A percentile compares a stretch with the other conserved stretches of the same genome.
phyloP scores from a whole-genome alignment of 2,329 filamentous ascomycete genomes.

The Fusarium sp. region DNA sequence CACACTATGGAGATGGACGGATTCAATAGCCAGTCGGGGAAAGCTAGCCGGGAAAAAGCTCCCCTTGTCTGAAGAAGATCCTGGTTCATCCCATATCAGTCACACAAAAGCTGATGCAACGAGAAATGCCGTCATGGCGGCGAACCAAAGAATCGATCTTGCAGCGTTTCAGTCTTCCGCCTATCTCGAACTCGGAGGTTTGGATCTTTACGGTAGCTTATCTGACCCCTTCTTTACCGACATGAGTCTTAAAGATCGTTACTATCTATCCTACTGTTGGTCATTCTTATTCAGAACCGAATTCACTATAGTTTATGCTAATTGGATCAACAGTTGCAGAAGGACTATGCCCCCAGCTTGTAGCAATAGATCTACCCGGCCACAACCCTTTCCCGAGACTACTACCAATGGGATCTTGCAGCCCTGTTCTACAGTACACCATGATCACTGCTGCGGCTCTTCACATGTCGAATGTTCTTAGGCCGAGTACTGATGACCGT shows the following conservation, averaged over 20 bases:
- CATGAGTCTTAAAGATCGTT: not conserved
- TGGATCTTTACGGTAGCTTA: not conserved
- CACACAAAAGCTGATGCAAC: not conserved
- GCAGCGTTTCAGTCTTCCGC: accelerated
- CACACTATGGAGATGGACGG: constrained; percentile 9
- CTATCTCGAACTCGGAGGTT: not conserved
- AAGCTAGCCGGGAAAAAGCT: constrained; percentile 3
- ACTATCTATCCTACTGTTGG: constrained; percentile 20
- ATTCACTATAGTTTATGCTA: not conserved
- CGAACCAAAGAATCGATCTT: not conserved
- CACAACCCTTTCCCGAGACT: constrained; percentile 8
- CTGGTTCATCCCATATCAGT: not conserved
- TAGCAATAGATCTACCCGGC: constrained; percentile 13
- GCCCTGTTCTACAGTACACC: constrained; percentile 1
- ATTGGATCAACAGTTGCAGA: not conserved
- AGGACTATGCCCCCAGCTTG: constrained; percentile 7
- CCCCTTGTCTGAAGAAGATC: not conserved
- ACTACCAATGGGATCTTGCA: not conserved
- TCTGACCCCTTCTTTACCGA: constrained; percentile 1
- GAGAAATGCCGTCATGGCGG: not conserved
- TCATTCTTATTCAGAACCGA: not conserved
- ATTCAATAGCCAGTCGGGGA: constrained; percentile 2
- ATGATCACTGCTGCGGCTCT: constrained; percentile 13
- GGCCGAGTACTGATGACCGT: not conserved
- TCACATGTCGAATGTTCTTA: constrained; percentile 19